Base-by-base conservation (phyloP, 1,139 yeast species). In the Geotrichum fermentans region DNA sequence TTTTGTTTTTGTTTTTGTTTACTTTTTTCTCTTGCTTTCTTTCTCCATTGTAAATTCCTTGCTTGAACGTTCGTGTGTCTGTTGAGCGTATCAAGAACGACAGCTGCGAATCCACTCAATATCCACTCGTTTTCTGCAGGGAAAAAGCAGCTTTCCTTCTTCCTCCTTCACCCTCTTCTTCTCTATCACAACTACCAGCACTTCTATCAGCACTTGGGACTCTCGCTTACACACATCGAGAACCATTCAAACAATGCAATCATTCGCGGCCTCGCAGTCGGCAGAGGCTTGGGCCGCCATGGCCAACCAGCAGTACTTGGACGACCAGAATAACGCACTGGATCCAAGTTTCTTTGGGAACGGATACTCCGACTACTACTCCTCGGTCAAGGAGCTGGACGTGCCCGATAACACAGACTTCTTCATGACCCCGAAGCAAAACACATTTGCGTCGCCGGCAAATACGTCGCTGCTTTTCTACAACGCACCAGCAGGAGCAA, bases 391-490 rank as follows among this genome's bases (percentile, higher is more conserved):
- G 35, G 52, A 49, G 30, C 28, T 49, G 16, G 52, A 49, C 35
- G 40, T 38, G 13, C 45, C 48, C 6, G 45, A 47, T 3, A 37
- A 36, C 11, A 6, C 6, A 24, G 46, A 49, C 38, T 49, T 49
- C 14, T 45, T 49, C 41, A 34, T 45, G 49, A 30, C 52, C 14
- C 47, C 52, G 3, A 49, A 49, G 17, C 47, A 48, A 26, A 34
- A 24, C 38, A 29, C 34, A 13, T 18, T 33, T 28, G 48, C 36
- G 5, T 33, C 42, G 11, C 41, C 36, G n/a, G 40, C 51, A 43
- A 38, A 41, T 30, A 41, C 44, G 2, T 41, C 44, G 14, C 21
- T 41, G 16, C 38, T 41, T 16, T 41, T 41, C 34, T 34, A 44
- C 36, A 39, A 28, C 42, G 21, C 20, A 10, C 28, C 28, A 2